Evolutionary conservation across 140 eudicot genomes (phyloP).

Genomic region (Senecio squalidus): DNA sequence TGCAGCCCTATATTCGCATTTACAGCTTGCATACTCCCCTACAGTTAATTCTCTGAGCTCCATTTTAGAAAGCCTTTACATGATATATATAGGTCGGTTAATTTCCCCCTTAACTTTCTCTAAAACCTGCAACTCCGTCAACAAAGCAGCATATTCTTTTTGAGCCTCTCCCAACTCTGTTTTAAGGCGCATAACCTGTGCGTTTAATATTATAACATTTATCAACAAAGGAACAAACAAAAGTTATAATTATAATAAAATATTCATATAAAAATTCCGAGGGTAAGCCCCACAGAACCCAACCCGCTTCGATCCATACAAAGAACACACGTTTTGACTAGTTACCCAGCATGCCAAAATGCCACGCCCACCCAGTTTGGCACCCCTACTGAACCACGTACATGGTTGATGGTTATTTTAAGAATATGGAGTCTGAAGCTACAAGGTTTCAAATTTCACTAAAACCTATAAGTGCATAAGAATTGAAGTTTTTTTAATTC

Average conservation of each 20-base stretch:
- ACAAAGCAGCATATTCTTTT: constrained; percentile 32
- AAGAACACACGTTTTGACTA: too few species aligned
- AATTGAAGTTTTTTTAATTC: not conserved
- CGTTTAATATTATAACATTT: constrained; percentile 1
- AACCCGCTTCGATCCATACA: not conserved
- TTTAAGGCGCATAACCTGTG: constrained; percentile 43
- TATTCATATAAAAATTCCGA: not conserved
- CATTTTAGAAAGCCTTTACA: too few species aligned
- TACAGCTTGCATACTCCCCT: too few species aligned
- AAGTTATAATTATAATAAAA: not conserved
- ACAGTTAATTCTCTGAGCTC: too few species aligned
- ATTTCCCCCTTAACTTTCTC: constrained; percentile 39
- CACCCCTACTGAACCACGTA: not conserved
- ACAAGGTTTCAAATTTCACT: not conserved
- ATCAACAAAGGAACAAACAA: not conserved
- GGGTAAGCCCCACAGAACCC: not conserved
- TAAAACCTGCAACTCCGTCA: constrained; percentile 30
- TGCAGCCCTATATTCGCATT: too few species aligned
- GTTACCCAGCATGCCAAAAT: not conserved
- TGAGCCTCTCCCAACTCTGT: constrained; percentile 42
- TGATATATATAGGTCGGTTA: too few species aligned
- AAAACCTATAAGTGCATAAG: not conserved
- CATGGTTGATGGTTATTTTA: not conserved
- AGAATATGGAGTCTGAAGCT: not conserved
- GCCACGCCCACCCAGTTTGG: not conserved